A percentile compares a stretch with the other conserved stretches of the same genome.
Conservation (phyloP, 2,329 filamentous ascomycete genomes). For the Epicoccum nigrum region DNA sequence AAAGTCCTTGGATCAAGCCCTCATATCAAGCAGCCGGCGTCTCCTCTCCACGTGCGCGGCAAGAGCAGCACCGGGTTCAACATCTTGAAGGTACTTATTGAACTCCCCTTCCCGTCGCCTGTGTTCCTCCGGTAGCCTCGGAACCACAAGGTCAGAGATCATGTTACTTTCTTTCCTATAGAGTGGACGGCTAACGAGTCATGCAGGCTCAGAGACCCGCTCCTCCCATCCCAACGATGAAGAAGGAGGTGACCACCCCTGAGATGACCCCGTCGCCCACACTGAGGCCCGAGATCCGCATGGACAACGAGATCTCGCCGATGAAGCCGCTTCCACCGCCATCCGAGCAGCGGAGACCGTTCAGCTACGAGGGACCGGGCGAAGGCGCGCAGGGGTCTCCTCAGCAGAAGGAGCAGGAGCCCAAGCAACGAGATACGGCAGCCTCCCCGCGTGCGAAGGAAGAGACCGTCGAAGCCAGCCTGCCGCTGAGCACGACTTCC, state of each 20-base stretch:
- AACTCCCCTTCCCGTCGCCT: conserved; percentile 30
- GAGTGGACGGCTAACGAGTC: neutral
- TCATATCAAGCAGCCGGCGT: conserved; percentile 27
- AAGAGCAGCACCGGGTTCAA: conserved; percentile 49
- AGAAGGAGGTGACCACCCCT: conserved; percentile 35
- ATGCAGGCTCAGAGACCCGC: conserved; percentile 30
- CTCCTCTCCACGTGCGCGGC: conserved; percentile 40
- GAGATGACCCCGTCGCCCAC: conserved; percentile 39
- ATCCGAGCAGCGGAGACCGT: conserved; percentile 27
- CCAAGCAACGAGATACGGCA: neutral
- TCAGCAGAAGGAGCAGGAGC: neutral
- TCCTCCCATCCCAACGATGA: conserved; percentile 23
- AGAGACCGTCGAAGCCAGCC: neutral
- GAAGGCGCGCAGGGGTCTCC: conserved; percentile 9
- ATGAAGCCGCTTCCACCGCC: conserved; percentile 27
- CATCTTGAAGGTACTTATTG: conserved; percentile 44
- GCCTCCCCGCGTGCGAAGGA: neutral
- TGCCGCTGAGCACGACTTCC: conserved; percentile 15
- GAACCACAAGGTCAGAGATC: conserved; percentile 6
- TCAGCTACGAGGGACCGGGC: conserved; percentile 33
- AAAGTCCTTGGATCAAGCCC: conserved; percentile 38
- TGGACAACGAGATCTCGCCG: conserved; percentile 29
- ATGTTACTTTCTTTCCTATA: neutral
- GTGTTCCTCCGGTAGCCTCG: conserved; percentile 27
- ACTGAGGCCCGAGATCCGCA: conserved; percentile 23